Percentiles rank a stretch among this genome's conserved stretches.
phyloP scores from a whole-genome alignment of 768 basidiomycete genomes.

The Suillus fuscotomentosus region DNA sequence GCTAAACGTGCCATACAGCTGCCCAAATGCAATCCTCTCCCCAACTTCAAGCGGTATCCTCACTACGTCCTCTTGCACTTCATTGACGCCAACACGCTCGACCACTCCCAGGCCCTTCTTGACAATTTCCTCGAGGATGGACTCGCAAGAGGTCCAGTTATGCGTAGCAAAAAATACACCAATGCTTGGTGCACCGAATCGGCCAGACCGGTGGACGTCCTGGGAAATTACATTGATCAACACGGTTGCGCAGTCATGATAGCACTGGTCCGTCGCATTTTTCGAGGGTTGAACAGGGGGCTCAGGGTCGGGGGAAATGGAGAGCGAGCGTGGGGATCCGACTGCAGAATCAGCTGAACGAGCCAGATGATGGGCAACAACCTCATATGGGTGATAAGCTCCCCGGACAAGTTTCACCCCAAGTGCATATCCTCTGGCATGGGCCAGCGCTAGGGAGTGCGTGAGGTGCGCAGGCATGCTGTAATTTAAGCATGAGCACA shows the following conservation, averaged over 20 bases:
- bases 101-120: conserved; percentile 41
- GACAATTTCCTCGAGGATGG: conserved; percentile 62
- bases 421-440: conserved; percentile 63
- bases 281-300: conserved; percentile 74
- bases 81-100: not conserved
- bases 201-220: conserved; percentile 38
- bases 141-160: conserved; percentile 66
- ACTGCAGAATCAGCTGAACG: conserved; percentile 13
- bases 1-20: conserved; percentile 69
- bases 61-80: conserved; percentile 21
- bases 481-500: not conserved
- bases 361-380: conserved; percentile 37
- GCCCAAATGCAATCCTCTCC: conserved; percentile 72
- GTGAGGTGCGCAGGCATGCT: conserved; percentile 72
- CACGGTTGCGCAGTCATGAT: conserved; percentile 56
- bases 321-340: conserved; percentile 18
- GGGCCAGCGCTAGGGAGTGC: conserved; percentile 64
- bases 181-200: conserved; percentile 27
- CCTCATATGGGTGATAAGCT: conserved; percentile 84
- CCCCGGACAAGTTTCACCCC: conserved; percentile 94
- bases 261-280: conserved; percentile 70
- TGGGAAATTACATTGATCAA: conserved; percentile 56
- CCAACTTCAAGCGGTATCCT: conserved; percentile 50
- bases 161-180: conserved; percentile 87
- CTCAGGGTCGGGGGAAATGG: conserved; percentile 54